phyloP scores from a whole-genome alignment of 805 yeast genomes.

The Spathaspora hagerdaliae region DNA sequence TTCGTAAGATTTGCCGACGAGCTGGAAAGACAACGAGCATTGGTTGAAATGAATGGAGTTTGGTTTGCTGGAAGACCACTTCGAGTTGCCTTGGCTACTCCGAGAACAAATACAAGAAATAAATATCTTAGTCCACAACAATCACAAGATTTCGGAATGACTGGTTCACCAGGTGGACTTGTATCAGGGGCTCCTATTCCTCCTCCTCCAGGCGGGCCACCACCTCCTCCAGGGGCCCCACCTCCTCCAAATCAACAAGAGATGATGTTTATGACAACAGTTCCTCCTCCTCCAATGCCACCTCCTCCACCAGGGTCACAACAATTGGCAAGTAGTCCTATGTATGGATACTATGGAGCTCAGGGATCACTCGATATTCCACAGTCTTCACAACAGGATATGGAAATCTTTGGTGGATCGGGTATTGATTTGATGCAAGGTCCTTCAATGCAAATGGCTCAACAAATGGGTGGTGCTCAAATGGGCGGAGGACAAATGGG shows the following conservation, averaged over 20 bases:
- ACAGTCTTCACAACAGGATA: background rate
- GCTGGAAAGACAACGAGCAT: constrained; percentile 62
- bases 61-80: constrained; percentile 78
- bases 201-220: background rate
- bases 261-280: constrained; percentile 2
- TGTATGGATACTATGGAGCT: background rate
- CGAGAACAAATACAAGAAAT: constrained; percentile 37
- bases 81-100: constrained; percentile 76
- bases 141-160: background rate
- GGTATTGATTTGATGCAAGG: background rate
- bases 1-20: constrained; percentile 74
- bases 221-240: background rate
- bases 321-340: background rate
- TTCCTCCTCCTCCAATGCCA: constrained; percentile 7
- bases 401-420: background rate
- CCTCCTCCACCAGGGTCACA: constrained; percentile 10
- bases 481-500: no score
- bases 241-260: background rate
- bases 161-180: background rate
- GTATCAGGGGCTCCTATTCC: background rate
- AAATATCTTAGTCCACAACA: background rate
- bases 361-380: background rate
- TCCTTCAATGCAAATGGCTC: background rate
- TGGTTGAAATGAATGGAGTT: constrained; percentile 67
- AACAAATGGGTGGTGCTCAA: background rate